These are phyloP conservation scores for Centella asiatica DNA, from an alignment of 129 eudicot species.

Conservation along the genomic window DNA sequence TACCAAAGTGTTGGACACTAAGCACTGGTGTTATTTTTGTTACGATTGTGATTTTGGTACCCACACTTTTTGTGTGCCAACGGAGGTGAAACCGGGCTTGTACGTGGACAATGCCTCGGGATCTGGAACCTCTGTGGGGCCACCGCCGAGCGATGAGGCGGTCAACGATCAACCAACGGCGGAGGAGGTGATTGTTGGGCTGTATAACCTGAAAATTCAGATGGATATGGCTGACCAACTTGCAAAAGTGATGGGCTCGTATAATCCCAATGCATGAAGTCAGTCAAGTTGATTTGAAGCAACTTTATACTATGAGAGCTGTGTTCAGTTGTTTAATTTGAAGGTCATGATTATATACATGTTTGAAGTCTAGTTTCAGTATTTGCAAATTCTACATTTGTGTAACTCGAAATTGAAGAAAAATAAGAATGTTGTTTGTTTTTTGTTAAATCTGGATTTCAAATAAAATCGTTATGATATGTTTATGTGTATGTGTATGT, in stretches of 20 bases:
- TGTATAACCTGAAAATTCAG: conserved; percentile 32
- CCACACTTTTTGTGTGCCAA: conserved; percentile 56
- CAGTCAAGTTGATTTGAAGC: neutral
- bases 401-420: neutral
- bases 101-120: conserved; percentile 33
- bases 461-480: too few relatives aligned
- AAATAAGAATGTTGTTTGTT: too few relatives aligned
- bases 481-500: too few relatives aligned
- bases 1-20: conserved; percentile 22
- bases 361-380: too few relatives aligned
- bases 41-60: conserved; percentile 39
- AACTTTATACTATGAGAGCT: neutral
- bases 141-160: neutral
- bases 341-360: too few relatives aligned
- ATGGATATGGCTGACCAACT: conserved; percentile 32
- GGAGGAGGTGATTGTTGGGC: conserved; percentile 23
- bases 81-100: conserved; percentile 53
- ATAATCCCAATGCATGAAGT: conserved; percentile 4
- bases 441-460: too few relatives aligned
- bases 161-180: conserved; percentile 4
- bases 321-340: too few relatives aligned
- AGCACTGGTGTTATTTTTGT: conserved; percentile 45
- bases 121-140: neutral
- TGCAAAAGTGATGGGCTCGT: conserved; percentile 30
- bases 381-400: too few relatives aligned